phyloP scores from a whole-genome alignment of 345 rosid species.

The Eucalyptus cloeziana region DNA sequence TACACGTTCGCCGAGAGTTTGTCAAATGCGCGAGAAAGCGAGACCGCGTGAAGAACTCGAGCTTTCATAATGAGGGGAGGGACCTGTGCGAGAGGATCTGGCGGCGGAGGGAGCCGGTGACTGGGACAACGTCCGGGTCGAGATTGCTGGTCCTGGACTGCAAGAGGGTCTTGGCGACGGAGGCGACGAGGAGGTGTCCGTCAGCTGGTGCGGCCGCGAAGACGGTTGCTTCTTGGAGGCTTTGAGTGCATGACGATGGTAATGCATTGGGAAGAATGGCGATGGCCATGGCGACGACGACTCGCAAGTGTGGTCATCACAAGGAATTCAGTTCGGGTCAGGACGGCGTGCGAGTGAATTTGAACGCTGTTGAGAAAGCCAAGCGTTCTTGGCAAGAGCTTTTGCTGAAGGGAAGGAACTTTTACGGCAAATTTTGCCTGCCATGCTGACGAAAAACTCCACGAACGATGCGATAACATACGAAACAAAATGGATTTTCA shows the following conservation, averaged over 20 bases:
- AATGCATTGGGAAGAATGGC: not conserved
- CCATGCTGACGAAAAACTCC: not conserved
- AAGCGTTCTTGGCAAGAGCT: not conserved
- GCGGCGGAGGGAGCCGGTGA: conserved; percentile 43
- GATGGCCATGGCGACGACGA: not conserved
- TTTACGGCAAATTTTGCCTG: not conserved
- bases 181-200: conserved; percentile 38
- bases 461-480: not conserved
- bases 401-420: not conserved
- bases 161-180: conserved; percentile 44
- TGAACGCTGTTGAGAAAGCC: not conserved
- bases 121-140: conserved; percentile 38
- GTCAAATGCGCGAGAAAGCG: conserved; percentile 35
- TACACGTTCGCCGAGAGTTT: conserved; percentile 51
- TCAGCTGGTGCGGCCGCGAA: not conserved
- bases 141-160: conserved; percentile 54
- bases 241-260: not conserved
- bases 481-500: not conserved
- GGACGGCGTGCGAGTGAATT: not conserved
- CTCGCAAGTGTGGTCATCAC: not conserved
- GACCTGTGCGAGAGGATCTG: conserved; percentile 43
- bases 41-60: conserved; percentile 57
- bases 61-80: conserved; percentile 41
- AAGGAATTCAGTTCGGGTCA: not conserved
- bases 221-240: not conserved